Base-by-base conservation (phyloP, 2,329 filamentous ascomycete species). In the Alternaria tenuissima region DNA sequence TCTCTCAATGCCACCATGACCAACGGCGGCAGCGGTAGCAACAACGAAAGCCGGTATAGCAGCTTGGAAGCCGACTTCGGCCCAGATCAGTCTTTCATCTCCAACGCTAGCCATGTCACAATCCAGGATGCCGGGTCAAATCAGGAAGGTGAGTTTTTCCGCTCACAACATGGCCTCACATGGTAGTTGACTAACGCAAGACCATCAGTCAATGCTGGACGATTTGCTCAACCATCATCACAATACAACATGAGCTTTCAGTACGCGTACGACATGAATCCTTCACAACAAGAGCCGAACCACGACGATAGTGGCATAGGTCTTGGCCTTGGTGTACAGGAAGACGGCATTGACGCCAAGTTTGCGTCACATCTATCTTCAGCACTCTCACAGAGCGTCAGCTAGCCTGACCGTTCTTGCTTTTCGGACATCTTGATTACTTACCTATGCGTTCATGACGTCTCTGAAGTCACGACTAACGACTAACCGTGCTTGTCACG, bases 11-110 rank as follows among this genome's bases (percentile, higher is more conserved):
- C 66, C 18, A 70, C 67, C 24, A 68, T 76, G 61, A 67, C 67
- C 44, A 77, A 76, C 44, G 74, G 70, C 5, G 75, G 72, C n/a
- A 76, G 74, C 39, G 76, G 72, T 14, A 79, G 74, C 61, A 78
- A 78, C 65, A 72, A 77, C 38, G 75, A 78, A 14, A 79, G 76
- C 56, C 72, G 77, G 22, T 78, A 75, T 54, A 78, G 76, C 64
- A 79, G 77, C 56, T 68, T 78, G 14, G 76, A 74, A 52, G 74
- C 74, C 43, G 76, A 79, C 30, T 78, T 78, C 48, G 72, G 67
- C 14, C 68, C 74, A n/a, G 69, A 66, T 36, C 70, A 75, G 38
- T 74, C 70, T 20, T 78, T 78, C 63, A 73, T 76, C 64, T 69
- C 70, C 4, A 71, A 62, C 5, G 66, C 66, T n/a, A 69, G 61